These are phyloP conservation scores for Annulohypoxylon stygium DNA, from an alignment of 495 filamentous ascomycete genomes.

Conservation along the genomic window DNA sequence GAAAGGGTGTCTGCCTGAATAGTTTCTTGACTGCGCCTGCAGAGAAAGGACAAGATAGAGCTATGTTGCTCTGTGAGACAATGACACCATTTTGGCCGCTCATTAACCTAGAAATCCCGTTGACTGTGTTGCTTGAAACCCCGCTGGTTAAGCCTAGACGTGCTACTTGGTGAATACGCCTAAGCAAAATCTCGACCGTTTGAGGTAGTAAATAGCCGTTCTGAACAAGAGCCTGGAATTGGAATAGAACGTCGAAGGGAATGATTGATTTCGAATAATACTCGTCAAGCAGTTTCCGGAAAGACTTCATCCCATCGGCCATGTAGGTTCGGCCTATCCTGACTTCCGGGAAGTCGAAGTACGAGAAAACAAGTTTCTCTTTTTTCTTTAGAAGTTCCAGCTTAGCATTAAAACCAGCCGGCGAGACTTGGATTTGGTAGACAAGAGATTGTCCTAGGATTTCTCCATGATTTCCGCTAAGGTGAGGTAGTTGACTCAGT, in stretches of 20 bases:
- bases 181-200: slow-evolving; percentile 57
- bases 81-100: neutral
- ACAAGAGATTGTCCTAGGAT: slow-evolving; percentile 50
- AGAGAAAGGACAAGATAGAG: slow-evolving; percentile 46
- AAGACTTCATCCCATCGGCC: slow-evolving; percentile 19
- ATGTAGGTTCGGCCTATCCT: slow-evolving; percentile 33
- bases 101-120: slow-evolving; percentile 5
- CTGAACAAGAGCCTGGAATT: slow-evolving; percentile 66
- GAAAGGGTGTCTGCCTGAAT: slow-evolving; percentile 61
- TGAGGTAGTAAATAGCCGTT: slow-evolving; percentile 65
- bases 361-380: slow-evolving; percentile 44
- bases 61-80: neutral
- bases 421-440: slow-evolving; percentile 43
- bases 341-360: slow-evolving; percentile 35
- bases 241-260: slow-evolving; percentile 59
- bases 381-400: slow-evolving; percentile 43
- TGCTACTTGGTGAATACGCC: slow-evolving; percentile 21
- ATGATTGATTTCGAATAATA: slow-evolving; percentile 27
- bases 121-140: slow-evolving; percentile 20
- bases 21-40: slow-evolving; percentile 64
- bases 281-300: slow-evolving; percentile 37
- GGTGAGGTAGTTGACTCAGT: slow-evolving; percentile 38
- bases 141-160: neutral
- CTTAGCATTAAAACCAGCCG: slow-evolving; percentile 32
- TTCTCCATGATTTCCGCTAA: slow-evolving; percentile 30